phyloP scores from a whole-genome alignment of 352 stramenopile species.

The Globisporangium cystogenes region DNA sequence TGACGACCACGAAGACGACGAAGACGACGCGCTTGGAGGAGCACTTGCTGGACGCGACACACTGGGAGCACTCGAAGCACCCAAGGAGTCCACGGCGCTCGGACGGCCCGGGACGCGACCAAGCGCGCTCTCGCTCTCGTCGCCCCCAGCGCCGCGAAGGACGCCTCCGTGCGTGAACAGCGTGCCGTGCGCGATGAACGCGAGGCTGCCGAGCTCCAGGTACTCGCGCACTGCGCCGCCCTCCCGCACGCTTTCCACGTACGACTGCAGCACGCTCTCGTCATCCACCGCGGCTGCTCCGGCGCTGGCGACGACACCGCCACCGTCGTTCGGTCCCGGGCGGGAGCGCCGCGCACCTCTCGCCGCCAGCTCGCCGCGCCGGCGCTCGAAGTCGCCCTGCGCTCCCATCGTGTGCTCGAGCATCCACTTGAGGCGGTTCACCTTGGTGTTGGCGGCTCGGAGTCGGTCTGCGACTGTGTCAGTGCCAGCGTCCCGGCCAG shows the following conservation, averaged over 20 bases:
- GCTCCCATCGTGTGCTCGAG: slow-evolving; percentile 90
- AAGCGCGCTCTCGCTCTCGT: slow-evolving; percentile 44
- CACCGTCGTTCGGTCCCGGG: too few relatives aligned
- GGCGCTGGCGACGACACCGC: too few relatives aligned
- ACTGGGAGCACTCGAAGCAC: slow-evolving; percentile 9
- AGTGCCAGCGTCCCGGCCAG: too few relatives aligned
- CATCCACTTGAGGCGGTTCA: slow-evolving; percentile 88
- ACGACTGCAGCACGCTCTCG: slow-evolving; percentile 78
- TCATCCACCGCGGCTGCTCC: slow-evolving; percentile 49
- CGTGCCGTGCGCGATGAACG: slow-evolving; percentile 75
- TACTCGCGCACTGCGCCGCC: slow-evolving; percentile 85
- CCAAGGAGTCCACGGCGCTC: slow-evolving; percentile 13
- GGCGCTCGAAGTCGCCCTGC: slow-evolving; percentile 86
- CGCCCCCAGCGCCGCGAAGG: slow-evolving; percentile 32
- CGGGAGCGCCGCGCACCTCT: slow-evolving; percentile 5
- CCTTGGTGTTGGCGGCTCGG: slow-evolving; percentile 57
- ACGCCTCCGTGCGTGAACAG: slow-evolving; percentile 93
- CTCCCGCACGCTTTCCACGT: slow-evolving; percentile 54
- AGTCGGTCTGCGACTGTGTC: slow-evolving; percentile 11
- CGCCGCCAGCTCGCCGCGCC: slow-evolving; percentile 65
- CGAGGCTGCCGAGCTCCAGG: slow-evolving; percentile 72
- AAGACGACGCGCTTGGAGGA: too few relatives aligned
- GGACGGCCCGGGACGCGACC: slow-evolving; percentile 57
- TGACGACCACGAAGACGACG: slow-evolving; percentile 12
- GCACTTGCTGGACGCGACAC: too few relatives aligned